Evolutionary conservation across 768 basidiomycete genomes (phyloP), one percentile per base, ranked within the genome.

Genomic region (Boletus speciosus): DNA sequence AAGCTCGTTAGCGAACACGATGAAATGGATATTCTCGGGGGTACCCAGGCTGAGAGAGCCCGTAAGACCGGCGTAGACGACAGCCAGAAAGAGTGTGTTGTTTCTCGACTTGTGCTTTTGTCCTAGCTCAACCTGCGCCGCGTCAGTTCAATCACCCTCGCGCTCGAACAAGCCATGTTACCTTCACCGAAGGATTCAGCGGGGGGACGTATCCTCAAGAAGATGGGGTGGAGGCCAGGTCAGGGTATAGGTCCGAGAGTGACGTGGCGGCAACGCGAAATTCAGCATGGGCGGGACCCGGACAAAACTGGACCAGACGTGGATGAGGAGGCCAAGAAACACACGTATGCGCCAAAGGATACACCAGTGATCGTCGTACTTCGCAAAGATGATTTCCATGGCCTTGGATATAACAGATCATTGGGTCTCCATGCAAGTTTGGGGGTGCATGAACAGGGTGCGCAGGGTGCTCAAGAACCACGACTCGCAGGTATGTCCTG

Each of bases 211-310:
- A 83, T 98, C 7, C 79, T 99, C 50, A 88, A 86, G 74, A 95
- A 93, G 73, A 94, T 98, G 88, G 96, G 97, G 0, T 98, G 97
- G 96, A 78, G 87, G 39, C 71, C 84, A 0, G 97, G 95, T 1
- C 93, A 95, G 71, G 97, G 96, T 12, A 84, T 98, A 19, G 97
- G 96, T 0, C 93, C 95, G 5, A 82, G 96, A 11, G 76, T 98
- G 31, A 84, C 91, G 5, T 80, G 87, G 58, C 79, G 83, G 35
- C 84, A 90, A 64, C 83, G 88, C 41, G 84, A 81, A 59, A 72
- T 81, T 16, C 91, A 95, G 67, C 85, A 90, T 66, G 68, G 79
- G 12, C 81, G 81, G 53, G 64, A 70, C 37, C 69, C 70, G 2
- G 62, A 60, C 12, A 69, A 61, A 29, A 72, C 74, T 9, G 76